phyloP scores from a whole-genome alignment of 176 grass and related monocot genomes.

The Carex myosuroides region DNA sequence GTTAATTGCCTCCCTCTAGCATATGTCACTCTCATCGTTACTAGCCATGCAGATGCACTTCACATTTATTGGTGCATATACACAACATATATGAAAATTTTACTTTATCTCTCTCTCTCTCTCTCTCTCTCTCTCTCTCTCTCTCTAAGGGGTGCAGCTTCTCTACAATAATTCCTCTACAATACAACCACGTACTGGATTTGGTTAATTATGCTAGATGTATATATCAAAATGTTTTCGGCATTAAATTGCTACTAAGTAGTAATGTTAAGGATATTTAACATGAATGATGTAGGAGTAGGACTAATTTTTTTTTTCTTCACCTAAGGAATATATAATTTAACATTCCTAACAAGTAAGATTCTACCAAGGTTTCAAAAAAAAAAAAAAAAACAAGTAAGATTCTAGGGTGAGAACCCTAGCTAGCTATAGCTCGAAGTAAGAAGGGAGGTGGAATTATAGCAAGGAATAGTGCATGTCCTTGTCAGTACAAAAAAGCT shows the following conservation, averaged over 20 bases:
- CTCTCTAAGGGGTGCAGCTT: background rate
- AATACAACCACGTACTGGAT: background rate
- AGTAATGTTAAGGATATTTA: background rate
- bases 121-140: background rate
- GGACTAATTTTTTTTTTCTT: background rate
- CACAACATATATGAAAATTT: background rate
- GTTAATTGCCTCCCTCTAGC: conserved; percentile 26
- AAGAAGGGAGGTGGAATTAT: conserved; percentile 21
- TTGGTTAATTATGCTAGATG: background rate
- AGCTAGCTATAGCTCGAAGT: background rate
- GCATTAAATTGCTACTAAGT: background rate
- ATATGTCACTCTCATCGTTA: conserved; percentile 47
- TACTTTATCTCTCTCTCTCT: too few species aligned
- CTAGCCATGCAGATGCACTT: conserved; percentile 29
- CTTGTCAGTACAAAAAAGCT: conserved; percentile 57
- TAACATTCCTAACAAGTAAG: too few species aligned
- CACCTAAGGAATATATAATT: too few species aligned
- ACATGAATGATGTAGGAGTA: background rate
- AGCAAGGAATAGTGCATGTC: conserved; percentile 39
- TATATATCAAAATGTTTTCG: background rate
- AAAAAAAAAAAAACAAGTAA: background rate
- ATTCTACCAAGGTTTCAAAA: too few species aligned
- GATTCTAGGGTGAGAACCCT: background rate
- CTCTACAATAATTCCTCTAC: background rate
- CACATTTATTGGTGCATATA: conserved; percentile 28